A percentile compares a stretch with the other conserved stretches of the same genome.
phyloP scores from a whole-genome alignment of 495 filamentous ascomycete genomes.

The Penicillium riverlandense region DNA sequence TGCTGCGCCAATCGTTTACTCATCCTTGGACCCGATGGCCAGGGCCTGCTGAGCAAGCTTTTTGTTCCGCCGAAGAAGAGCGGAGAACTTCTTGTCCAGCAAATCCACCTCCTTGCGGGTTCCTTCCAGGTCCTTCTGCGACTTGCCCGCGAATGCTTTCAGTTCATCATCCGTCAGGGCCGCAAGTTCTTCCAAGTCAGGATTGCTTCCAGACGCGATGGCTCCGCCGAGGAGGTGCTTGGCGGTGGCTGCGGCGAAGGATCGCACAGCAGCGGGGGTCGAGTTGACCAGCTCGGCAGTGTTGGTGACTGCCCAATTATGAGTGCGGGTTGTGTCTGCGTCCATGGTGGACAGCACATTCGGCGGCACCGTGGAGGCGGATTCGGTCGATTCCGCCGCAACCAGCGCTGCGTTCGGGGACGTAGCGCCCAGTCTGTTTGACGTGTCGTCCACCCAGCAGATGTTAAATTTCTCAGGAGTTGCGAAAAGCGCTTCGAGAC shows the following conservation, averaged over 20 bases:
- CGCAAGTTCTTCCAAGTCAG: conserved; percentile 33
- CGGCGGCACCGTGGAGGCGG: conserved; percentile 17
- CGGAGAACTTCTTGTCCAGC: conserved; percentile 40
- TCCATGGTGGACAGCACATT: conserved; percentile 40
- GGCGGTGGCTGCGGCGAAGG: conserved; percentile 33
- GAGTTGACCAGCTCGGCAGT: conserved; percentile 36
- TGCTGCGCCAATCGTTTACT: too few species aligned
- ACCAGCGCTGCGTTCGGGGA: conserved; percentile 20
- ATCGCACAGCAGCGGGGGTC: conserved; percentile 35
- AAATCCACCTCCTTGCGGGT: conserved; percentile 38
- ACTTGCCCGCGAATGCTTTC: conserved; percentile 25
- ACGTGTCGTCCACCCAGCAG: conserved; percentile 33
- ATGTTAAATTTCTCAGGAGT: conserved; percentile 38
- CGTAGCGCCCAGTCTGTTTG: conserved; percentile 13
- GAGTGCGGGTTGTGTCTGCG: conserved; percentile 34
- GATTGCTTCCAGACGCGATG: conserved; percentile 22
- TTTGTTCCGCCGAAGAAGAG: conserved; percentile 43
- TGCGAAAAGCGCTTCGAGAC: conserved; percentile 36
- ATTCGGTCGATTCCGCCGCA: conserved; percentile 7
- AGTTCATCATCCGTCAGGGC: conserved; percentile 38
- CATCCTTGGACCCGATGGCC: neutral
- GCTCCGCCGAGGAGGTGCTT: conserved; percentile 37
- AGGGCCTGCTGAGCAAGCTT: conserved; percentile 39
- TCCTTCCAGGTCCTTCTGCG: conserved; percentile 34
- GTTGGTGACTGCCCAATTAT: conserved; percentile 39